Evolutionary conservation across 345 rosid species (phyloP).

Genomic region (Citrus trifoliata): DNA sequence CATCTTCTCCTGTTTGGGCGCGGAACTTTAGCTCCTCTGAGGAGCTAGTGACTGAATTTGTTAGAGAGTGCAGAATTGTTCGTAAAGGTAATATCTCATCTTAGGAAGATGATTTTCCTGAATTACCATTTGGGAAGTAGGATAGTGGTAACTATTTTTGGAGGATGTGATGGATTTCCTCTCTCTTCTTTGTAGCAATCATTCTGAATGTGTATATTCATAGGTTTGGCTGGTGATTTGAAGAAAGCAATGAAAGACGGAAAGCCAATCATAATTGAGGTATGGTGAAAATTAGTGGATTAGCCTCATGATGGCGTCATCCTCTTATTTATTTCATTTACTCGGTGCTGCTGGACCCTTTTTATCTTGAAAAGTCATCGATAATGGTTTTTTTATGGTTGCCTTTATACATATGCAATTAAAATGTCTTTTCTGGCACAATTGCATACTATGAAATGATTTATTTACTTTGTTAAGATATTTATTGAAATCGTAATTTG

Average conservation of each 20-base stretch:
- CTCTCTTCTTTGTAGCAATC: conserved; percentile 3
- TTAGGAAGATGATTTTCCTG: neutral
- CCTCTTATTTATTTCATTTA: neutral
- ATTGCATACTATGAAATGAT: neutral
- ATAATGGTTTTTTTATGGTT: neutral
- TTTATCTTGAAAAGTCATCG: neutral
- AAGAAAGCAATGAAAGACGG: conserved; percentile 99
- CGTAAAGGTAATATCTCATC: conserved; percentile 69
- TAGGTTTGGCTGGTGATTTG: conserved; percentile 97
- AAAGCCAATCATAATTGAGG: conserved; percentile 97
- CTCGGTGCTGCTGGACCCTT: neutral
- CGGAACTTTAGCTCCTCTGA: conserved; percentile 78
- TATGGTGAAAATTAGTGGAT: conserved; percentile 16
- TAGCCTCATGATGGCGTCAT: neutral
- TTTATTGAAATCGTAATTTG: neutral
- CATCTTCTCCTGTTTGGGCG: conserved; percentile 95
- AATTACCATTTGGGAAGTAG: neutral
- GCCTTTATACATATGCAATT: neutral
- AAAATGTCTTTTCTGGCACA: neutral
- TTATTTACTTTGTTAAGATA: neutral
- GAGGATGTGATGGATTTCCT: conserved; percentile 4
- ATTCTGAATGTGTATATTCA: conserved; percentile 15
- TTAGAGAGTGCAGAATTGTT: conserved; percentile 97
- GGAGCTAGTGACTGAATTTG: conserved; percentile 87
- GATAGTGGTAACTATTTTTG: neutral